Percentiles rank a stretch among this genome's conserved stretches.
Evolutionary conservation across 2,329 filamentous ascomycete species (phyloP).

Genomic region (Fusarium newnesense): DNA sequence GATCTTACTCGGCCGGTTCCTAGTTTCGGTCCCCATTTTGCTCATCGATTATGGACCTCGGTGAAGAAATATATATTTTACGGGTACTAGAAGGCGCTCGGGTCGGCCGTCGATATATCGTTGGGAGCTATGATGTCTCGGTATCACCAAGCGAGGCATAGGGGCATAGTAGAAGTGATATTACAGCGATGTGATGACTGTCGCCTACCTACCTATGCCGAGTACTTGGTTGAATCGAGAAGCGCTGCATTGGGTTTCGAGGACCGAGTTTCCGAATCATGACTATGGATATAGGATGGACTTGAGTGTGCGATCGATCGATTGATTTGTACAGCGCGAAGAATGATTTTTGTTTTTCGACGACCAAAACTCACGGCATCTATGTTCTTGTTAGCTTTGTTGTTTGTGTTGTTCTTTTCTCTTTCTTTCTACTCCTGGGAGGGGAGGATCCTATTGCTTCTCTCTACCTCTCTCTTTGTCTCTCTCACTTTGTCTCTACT

Average conservation of each 20-base stretch:
- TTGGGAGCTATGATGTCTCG: background rate
- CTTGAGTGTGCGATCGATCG: constrained; percentile 14
- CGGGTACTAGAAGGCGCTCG: background rate
- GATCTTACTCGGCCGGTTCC: constrained; percentile 17
- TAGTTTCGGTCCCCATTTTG: constrained; percentile 1
- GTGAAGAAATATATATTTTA: background rate
- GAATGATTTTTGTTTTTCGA: constrained; percentile 9
- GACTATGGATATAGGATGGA: constrained; percentile 26
- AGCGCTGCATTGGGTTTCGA: background rate
- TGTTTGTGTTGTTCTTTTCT: constrained; percentile 9
- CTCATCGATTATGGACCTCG: constrained; percentile 9
- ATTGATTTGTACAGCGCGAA: constrained; percentile 12
- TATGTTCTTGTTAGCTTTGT: constrained; percentile 20
- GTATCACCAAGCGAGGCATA: background rate
- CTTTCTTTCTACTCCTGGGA: background rate
- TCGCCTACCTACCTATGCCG: background rate
- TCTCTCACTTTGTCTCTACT: background rate
- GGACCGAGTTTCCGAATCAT: constrained; percentile 18
- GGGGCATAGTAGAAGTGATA: background rate
- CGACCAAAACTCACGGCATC: constrained; percentile 35
- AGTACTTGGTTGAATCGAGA: background rate
- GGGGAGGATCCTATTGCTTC: background rate
- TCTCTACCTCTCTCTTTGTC: background rate
- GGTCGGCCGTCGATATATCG: background rate
- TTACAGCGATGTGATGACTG: background rate